Evolutionary conservation across 805 yeast genomes (phyloP), one percentile per base, ranked within the genome.

Genomic region (Pichia thaimueangensis): DNA sequence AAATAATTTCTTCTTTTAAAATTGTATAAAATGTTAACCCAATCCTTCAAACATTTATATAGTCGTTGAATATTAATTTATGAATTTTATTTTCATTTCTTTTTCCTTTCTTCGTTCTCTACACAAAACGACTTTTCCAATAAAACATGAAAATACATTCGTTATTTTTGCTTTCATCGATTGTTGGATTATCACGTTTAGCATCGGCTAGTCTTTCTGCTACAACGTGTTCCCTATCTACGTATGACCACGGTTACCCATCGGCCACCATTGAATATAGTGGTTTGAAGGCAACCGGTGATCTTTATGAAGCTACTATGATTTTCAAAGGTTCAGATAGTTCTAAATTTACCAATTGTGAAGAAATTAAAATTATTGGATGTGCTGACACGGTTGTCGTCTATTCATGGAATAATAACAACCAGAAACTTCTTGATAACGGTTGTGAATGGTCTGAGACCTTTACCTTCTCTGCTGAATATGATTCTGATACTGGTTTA

Each of bases 291-390:
- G 13, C 22, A n/a, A 13, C 21, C 9, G 17, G 16, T 12, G 19
- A 27, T 35, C 15, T 35, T 23, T 35, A 35, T 23, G 29, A 35
- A 24, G 37, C 20, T 35, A 35, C 37, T 8, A 22, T 35, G 29
- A 4, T n/a, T 24, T 35, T 35, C 22, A 74, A 37, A 65, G 32
- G 63, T 68, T n/a, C 12, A 20, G 37, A 35, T n/a, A 12, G 29
- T 5, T 21, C 28, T 22, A 15, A 21, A 10, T 35, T 35, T 16
- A 20, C 20, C 25, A 81, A 65, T 80, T 45, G 49, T 29, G 45
- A 47, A 3, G 56, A 53, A 32, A 38, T 57, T 33, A 57, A 58
- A 37, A 43, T 61, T 24, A 52, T 54, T 28, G 61, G 60, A 23
- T 41, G 55, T 29, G 23, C 37, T 11, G 51, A 57, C 24, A 47